Base-by-base conservation (phyloP, 2,329 filamentous ascomycete species). In the Fusarium incarnatum region DNA sequence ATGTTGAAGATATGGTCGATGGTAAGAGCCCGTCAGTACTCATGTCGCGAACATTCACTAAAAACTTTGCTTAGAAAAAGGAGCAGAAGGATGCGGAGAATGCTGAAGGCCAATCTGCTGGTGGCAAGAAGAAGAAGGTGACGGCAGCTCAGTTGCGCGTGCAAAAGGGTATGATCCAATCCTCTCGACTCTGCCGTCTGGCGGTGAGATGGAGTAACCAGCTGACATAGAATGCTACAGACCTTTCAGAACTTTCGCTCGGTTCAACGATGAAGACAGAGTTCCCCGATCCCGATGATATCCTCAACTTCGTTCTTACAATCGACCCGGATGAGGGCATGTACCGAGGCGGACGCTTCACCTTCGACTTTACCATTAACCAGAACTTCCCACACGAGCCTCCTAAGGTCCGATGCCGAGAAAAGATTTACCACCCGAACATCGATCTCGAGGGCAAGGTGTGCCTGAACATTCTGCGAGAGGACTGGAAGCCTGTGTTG, bases 1-100 rank as follows among this genome's bases (percentile, higher is more conserved):
- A 98, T 98, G 96, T 88, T 98, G 87, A 98, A 98, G 86, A 98
- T 98, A 86, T 98, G 95, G 96, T 97, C 94, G 77, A 97, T 98
- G 95, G 94, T 97, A 85, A 54, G 77, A 50, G 22, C 18, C 28
- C 30, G 40, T 34, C 13, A 40, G 20, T 10, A 28, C 37, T 25
- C 10, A 16, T 25, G 12, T 30, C 15, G 47, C 27, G 27, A 37
- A 18, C 25, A 25, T 44, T n/a, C 23, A 64, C 77, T 77, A 37
- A 73, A 15, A 30, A 46, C 28, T 41, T 25, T 16, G 80, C 77
- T 77, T 82, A 97, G 91, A 94, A 97, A 85, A 96, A 98, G 83
- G 93, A 98, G 86, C 94, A 98, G 86, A 94, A 97, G 83, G 93
- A 97, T 83, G 94, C 93, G 77, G 93, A 94, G 73, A 93, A 94